Conservation (phyloP, 2,329 filamentous ascomycete species). For the Colletotrichum lentis region DNA sequence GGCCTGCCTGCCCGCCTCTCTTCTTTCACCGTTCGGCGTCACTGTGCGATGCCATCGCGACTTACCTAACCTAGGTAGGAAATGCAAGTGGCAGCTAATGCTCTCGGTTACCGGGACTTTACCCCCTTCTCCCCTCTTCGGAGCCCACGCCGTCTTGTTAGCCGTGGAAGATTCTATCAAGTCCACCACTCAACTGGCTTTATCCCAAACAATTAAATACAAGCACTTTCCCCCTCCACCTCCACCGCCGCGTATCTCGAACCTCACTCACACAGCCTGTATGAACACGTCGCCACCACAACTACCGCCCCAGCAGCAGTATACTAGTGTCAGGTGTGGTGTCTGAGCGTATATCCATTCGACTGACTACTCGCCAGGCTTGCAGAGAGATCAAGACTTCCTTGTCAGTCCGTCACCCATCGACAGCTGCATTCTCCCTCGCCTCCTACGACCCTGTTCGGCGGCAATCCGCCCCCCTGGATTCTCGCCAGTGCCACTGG, state of each 20-base stretch:
- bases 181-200: slow-evolving; percentile 15
- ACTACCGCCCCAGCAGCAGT: neutral
- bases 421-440: slow-evolving; percentile 23
- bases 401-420: slow-evolving; percentile 18
- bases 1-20: neutral
- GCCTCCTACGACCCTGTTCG: slow-evolving; percentile 17
- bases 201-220: slow-evolving; percentile 24
- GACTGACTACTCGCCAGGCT: slow-evolving; percentile 8
- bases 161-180: slow-evolving; percentile 25
- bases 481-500: slow-evolving; percentile 17
- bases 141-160: slow-evolving; percentile 16
- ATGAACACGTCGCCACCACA: neutral
- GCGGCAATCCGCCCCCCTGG: slow-evolving; percentile 15
- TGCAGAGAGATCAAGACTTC: slow-evolving; percentile 3
- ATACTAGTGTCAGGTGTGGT: neutral
- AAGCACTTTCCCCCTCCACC: neutral
- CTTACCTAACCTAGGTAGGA: neutral
- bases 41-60: slow-evolving; percentile 36
- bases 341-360: slow-evolving; percentile 18
- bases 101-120: neutral
- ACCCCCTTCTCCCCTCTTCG: slow-evolving; percentile 6
- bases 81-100: neutral
- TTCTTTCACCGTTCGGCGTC: slow-evolving; percentile 18
- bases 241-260: slow-evolving; percentile 11
- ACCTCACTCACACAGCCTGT: slow-evolving; percentile 5